These are phyloP conservation scores for Emergomyces orientalis DNA, from an alignment of 2,329 filamentous ascomycete species.

Conservation along the genomic window DNA sequence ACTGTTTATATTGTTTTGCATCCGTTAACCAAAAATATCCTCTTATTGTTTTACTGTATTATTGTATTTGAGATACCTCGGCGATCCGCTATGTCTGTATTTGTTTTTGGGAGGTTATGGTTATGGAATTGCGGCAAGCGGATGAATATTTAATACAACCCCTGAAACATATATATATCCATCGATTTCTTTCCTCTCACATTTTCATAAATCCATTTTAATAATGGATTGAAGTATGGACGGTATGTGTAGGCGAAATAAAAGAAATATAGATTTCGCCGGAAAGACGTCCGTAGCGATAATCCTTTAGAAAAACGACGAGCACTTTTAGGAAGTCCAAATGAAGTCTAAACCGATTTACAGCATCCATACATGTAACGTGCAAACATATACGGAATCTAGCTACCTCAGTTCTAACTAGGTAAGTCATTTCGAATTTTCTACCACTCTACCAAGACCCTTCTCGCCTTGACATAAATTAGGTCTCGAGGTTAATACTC, in stretches of 20 bases:
- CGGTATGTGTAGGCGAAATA: not conserved
- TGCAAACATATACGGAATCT: no score
- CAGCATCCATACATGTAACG: no score
- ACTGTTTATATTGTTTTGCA: not conserved
- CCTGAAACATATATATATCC: not conserved
- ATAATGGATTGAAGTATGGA: not conserved
- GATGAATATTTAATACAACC: not conserved
- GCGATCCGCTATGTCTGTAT: not conserved
- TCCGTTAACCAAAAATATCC: not conserved
- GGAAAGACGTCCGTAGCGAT: not conserved
- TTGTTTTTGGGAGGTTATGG: not conserved
- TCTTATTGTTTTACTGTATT: not conserved
- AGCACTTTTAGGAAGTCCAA: not conserved
- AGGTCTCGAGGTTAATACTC: conserved; percentile 81
- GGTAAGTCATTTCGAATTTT: not conserved
- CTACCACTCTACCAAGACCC: not conserved
- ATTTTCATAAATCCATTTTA: not conserved
- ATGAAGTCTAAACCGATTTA: not conserved
- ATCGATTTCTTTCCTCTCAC: not conserved
- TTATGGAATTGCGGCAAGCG: not conserved
- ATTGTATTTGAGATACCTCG: conserved; percentile 1
- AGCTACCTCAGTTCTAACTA: not conserved
- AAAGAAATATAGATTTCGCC: not conserved
- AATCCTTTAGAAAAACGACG: not conserved
- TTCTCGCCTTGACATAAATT: not conserved